Evolutionary conservation across 768 basidiomycete genomes (phyloP).

Genomic region (Xanthoconium purpureum): DNA sequence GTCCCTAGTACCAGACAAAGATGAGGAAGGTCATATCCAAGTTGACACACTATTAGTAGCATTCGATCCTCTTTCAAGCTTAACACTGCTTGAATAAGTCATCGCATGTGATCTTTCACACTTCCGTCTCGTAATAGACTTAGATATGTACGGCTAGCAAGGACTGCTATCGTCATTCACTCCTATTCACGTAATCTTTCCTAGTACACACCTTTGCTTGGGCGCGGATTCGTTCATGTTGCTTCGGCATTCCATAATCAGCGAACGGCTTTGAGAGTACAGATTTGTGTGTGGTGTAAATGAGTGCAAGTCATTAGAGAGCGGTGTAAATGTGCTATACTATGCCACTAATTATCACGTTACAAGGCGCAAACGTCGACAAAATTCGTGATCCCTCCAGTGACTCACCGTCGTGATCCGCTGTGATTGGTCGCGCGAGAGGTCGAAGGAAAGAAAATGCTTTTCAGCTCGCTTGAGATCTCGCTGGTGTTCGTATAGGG

Average conservation of each 20-base stretch:
- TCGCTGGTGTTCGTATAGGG: neutral
- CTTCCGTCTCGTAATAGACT: too few relatives aligned
- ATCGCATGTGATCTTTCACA: too few relatives aligned
- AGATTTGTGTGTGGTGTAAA: neutral
- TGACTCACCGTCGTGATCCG: neutral
- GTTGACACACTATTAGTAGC: too few relatives aligned
- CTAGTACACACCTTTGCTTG: neutral
- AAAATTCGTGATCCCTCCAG: neutral
- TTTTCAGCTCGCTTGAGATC: neutral
- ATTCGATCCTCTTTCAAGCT: too few relatives aligned
- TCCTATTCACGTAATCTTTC: too few relatives aligned
- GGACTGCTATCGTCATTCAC: too few relatives aligned
- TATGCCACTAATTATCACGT: neutral
- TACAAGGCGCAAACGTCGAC: neutral
- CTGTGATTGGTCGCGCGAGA: neutral
- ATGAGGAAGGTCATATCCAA: too few relatives aligned
- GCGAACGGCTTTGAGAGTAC: too few relatives aligned
- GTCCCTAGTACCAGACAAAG: neutral
- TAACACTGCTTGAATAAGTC: too few relatives aligned
- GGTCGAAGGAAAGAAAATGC: neutral
- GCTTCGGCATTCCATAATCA: neutral
- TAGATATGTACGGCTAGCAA: too few relatives aligned
- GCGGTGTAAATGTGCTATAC: neutral
- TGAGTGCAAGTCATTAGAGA: neutral
- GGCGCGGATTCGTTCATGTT: too few relatives aligned